Conservation (phyloP, 441 rosid genomes). For the Flueggea neowawraea region DNA sequence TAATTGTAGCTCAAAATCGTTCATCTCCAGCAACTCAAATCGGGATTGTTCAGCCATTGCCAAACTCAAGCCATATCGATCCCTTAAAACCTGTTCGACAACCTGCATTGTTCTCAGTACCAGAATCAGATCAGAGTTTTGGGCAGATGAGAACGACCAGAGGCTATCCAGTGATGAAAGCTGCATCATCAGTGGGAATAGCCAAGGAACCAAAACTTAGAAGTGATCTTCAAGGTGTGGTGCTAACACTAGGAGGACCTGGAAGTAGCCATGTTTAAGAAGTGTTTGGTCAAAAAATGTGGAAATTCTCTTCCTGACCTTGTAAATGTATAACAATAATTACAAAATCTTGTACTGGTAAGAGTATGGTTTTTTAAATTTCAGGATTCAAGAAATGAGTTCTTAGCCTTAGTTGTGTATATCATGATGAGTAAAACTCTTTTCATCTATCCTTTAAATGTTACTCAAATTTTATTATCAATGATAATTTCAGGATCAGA, state of each 20-base stretch:
- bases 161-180: conserved; percentile 16
- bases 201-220: conserved; percentile 33
- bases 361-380: too few relatives aligned
- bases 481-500: too few relatives aligned
- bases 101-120: conserved; percentile 10
- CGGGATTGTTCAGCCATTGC: neutral
- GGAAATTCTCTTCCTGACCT: too few relatives aligned
- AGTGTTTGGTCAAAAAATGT: too few relatives aligned
- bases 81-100: conserved; percentile 21
- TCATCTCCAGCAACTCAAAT: conserved; percentile 21
- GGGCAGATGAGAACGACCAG: conserved; percentile 20
- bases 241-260: conserved; percentile 69
- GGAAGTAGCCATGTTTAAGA: conserved; percentile 25
- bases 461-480: too few relatives aligned
- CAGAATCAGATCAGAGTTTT: conserved; percentile 21
- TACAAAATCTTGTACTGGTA: too few relatives aligned
- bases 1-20: conserved; percentile 22
- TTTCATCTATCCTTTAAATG: too few relatives aligned
- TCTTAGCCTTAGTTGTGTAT: too few relatives aligned
- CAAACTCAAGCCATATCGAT: conserved; percentile 17
- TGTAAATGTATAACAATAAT: too few relatives aligned
- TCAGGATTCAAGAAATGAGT: too few relatives aligned
- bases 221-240: conserved; percentile 65
- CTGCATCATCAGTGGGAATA: conserved; percentile 15
- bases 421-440: too few relatives aligned